Percentiles rank a stretch among this genome's conserved stretches.
These are phyloP conservation scores for Colletotrichum theobromicola DNA, from an alignment of 2,329 filamentous ascomycete genomes.

Conservation along the genomic window DNA sequence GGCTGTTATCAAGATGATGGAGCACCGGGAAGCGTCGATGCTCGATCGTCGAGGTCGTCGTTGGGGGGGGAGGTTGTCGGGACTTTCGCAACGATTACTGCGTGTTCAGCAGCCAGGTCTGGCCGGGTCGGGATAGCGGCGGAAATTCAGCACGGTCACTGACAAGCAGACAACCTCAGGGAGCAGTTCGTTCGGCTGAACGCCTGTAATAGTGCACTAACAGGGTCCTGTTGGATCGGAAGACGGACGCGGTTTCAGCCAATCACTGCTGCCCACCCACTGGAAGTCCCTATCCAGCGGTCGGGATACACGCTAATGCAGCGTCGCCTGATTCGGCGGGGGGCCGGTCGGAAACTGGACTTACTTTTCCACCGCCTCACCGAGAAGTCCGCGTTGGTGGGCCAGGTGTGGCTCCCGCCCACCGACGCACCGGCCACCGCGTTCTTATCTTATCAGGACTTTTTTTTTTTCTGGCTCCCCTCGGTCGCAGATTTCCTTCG, in stretches of 20 bases:
- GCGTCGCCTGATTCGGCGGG: constrained; percentile 10
- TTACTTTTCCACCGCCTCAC: constrained; percentile 18
- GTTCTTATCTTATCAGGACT: constrained; percentile 23
- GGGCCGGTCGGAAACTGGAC: neutral
- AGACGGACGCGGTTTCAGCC: neutral
- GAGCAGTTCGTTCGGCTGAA: constrained; percentile 7
- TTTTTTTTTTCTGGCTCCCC: constrained; percentile 21
- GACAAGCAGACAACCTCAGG: neutral
- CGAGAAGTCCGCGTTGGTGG: neutral
- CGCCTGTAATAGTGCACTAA: constrained; percentile 10
- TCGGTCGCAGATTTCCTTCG: constrained; percentile 10
- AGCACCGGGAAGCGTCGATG: neutral
- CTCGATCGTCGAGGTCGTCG: neutral
- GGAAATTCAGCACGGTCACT: constrained; percentile 3
- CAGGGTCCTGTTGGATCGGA: constrained; percentile 2
- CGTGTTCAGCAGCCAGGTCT: neutral
- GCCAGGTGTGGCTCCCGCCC: neutral
- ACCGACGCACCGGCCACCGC: neutral
- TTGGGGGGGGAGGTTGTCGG: neutral
- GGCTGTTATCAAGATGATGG: neutral
- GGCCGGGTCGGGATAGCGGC: constrained; percentile 6
- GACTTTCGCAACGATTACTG: constrained; percentile 8
- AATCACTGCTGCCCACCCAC: neutral
- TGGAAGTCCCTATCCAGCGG: constrained; percentile 14
- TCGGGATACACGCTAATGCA: constrained; percentile 21